Percentiles rank a stretch among this genome's conserved stretches.
These are phyloP conservation scores for Dictyostelium brefeldianum DNA, from an alignment of 78 protist species.

Conservation along the genomic window DNA sequence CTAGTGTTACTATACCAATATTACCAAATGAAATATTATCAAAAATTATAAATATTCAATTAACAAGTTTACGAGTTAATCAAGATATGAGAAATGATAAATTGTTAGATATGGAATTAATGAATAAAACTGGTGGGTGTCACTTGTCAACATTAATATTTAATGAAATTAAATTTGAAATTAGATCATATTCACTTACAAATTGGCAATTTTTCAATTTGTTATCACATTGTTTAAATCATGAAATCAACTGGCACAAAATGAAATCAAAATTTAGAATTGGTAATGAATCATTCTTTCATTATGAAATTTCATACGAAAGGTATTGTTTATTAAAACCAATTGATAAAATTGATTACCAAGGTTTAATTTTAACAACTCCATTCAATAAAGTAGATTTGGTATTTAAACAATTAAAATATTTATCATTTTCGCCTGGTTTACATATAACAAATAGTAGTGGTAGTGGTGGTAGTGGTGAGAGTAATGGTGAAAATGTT, in stretches of 20 bases:
- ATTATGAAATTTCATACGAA: conserved; percentile 3
- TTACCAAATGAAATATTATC: conserved; percentile 1
- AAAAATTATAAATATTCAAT: neutral
- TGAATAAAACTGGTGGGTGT: neutral
- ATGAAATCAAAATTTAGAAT: conserved; percentile 6
- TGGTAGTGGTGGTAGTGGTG: neutral
- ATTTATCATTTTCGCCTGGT: conserved; percentile 7
- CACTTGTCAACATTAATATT: neutral
- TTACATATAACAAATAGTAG: neutral
- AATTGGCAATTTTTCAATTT: conserved; percentile 13
- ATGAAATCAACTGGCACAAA: conserved; percentile 11
- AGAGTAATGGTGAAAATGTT: too few relatives aligned
- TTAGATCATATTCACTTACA: neutral
- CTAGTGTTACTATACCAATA: too few relatives aligned
- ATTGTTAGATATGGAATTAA: neutral
- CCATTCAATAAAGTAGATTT: neutral
- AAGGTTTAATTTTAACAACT: neutral
- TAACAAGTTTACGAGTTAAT: neutral
- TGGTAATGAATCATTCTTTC: conserved; percentile 5
- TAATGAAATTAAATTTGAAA: neutral
- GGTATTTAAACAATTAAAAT: conserved; percentile 10
- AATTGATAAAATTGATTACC: neutral
- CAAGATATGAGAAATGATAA: neutral
- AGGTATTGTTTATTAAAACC: conserved; percentile 1
- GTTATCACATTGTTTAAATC: conserved; percentile 2